Evolutionary conservation across 768 basidiomycete genomes (phyloP).

Genomic region (Suillus occidentalis): DNA sequence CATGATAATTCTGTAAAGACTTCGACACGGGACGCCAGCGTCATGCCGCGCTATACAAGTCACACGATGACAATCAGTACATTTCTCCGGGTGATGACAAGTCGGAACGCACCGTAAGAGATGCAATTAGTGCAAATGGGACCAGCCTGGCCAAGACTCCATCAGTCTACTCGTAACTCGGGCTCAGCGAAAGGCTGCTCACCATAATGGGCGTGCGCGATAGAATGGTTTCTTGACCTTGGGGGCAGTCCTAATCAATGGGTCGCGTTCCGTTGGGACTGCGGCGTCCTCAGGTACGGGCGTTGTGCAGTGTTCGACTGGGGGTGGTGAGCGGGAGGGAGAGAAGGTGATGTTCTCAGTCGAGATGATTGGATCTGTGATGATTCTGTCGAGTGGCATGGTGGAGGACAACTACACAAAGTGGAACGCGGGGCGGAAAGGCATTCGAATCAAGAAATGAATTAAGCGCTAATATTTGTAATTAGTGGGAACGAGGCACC

Average conservation of each 20-base stretch:
- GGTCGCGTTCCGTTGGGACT: slow-evolving; percentile 33
- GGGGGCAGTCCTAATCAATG: slow-evolving; percentile 27
- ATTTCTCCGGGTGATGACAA: slow-evolving; percentile 2
- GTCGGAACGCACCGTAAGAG: slow-evolving; percentile 56
- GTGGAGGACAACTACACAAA: not conserved
- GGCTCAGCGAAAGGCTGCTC: slow-evolving; percentile 5
- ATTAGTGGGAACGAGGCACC: not conserved
- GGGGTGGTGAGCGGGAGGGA: slow-evolving; percentile 19
- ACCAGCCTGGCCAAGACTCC: slow-evolving; percentile 51
- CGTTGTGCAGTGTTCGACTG: slow-evolving; percentile 20
- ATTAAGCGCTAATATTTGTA: slow-evolving; percentile 3
- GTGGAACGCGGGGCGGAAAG: slow-evolving; percentile 13
- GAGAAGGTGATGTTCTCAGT: slow-evolving; percentile 32
- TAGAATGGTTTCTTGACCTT: slow-evolving; percentile 46
- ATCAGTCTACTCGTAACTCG: not conserved
- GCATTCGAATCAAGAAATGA: not conserved
- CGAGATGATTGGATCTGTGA: slow-evolving; percentile 35
- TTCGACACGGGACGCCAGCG: slow-evolving; percentile 74
- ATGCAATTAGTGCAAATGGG: slow-evolving; percentile 64
- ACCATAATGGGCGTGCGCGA: slow-evolving; percentile 51
- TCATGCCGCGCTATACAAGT: slow-evolving; percentile 66
- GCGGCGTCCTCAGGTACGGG: not conserved
- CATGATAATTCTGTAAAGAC: slow-evolving; percentile 80
- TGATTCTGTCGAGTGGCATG: slow-evolving; percentile 31
- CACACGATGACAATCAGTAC: slow-evolving; percentile 11